Percentiles rank a stretch among this genome's conserved stretches.
Evolutionary conservation across 2,329 filamentous ascomycete genomes (phyloP).

Genomic region (Reticulascus tulasneorum): DNA sequence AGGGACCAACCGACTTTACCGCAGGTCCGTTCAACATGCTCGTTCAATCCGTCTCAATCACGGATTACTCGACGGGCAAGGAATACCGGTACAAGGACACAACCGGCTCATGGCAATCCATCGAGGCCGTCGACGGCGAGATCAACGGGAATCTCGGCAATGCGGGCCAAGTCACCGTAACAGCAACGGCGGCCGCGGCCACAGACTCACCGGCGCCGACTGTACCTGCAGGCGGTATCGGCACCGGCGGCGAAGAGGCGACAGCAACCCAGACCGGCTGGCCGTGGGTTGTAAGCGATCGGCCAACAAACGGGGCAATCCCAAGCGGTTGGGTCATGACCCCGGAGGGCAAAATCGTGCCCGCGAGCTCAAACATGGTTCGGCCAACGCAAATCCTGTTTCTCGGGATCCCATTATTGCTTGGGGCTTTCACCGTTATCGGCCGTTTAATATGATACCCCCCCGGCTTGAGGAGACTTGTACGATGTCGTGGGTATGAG

Average conservation of each 20-base stretch:
- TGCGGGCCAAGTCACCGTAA: conserved; percentile 46
- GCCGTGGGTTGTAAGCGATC: conserved; percentile 62
- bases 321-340: conserved; percentile 81
- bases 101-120: conserved; percentile 76
- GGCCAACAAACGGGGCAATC: conserved; percentile 52
- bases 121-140: conserved; percentile 72
- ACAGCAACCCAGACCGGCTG: conserved; percentile 57
- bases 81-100: conserved; percentile 78
- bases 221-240: conserved; percentile 68
- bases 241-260: conserved; percentile 48
- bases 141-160: conserved; percentile 66
- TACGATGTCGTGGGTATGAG: no score
- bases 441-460: no score
- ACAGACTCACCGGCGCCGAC: conserved; percentile 58
- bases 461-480: no score
- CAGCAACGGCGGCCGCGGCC: conserved; percentile 57
- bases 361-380: conserved; percentile 53
- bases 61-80: conserved; percentile 89
- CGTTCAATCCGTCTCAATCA: conserved; percentile 70
- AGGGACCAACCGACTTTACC: conserved; percentile 79
- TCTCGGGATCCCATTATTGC: conserved; percentile 20
- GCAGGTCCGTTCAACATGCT: conserved; percentile 83
- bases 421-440: conserved; percentile 14
- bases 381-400: conserved; percentile 18
- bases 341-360: conserved; percentile 72